Evolutionary conservation across 805 yeast genomes (phyloP).

Genomic region (Saitoella complicata): DNA sequence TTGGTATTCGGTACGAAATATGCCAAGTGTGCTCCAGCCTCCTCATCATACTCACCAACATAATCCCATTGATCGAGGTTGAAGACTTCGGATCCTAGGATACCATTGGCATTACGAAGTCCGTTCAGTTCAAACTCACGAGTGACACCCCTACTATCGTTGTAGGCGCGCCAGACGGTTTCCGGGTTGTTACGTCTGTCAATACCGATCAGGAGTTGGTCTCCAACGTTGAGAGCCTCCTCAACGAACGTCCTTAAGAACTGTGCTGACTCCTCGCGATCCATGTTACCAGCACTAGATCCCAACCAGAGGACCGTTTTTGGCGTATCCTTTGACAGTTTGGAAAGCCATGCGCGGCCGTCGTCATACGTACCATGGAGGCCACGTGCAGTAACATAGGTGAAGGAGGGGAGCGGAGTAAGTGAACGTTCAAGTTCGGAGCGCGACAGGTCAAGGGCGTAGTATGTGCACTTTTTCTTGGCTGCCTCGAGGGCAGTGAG

Average conservation of each 20-base stretch:
- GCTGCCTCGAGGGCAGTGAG: slow-evolving; percentile 9
- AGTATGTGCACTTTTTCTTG: slow-evolving; percentile 6
- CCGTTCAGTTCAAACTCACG: slow-evolving; percentile 13
- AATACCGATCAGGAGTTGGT: slow-evolving; percentile 11
- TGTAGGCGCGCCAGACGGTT: slow-evolving; percentile 10
- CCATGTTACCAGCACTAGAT: slow-evolving; percentile 14
- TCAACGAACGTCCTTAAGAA: slow-evolving; percentile 6
- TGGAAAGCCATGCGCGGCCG: slow-evolving; percentile 9
- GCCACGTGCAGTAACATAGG: slow-evolving; percentile 8
- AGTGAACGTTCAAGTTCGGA: slow-evolving; percentile 10
- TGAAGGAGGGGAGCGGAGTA: background rate
- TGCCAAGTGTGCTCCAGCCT: slow-evolving; percentile 12
- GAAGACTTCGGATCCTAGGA: slow-evolving; percentile 5
- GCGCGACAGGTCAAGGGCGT: slow-evolving; percentile 11
- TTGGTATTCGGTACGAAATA: slow-evolving; percentile 8
- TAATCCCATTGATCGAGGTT: slow-evolving; percentile 9
- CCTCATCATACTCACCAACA: slow-evolving; percentile 9
- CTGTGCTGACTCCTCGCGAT: slow-evolving; percentile 8
- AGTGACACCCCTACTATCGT: slow-evolving; percentile 11
- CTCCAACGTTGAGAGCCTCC: slow-evolving; percentile 6
- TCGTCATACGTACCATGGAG: slow-evolving; percentile 13
- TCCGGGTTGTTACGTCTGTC: slow-evolving; percentile 12
- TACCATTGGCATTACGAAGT: slow-evolving; percentile 8
- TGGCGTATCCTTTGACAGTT: background rate
- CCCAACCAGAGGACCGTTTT: slow-evolving; percentile 13